Conservation (phyloP, 2,329 filamentous ascomycete genomes). For the Stemphylium beticola region DNA sequence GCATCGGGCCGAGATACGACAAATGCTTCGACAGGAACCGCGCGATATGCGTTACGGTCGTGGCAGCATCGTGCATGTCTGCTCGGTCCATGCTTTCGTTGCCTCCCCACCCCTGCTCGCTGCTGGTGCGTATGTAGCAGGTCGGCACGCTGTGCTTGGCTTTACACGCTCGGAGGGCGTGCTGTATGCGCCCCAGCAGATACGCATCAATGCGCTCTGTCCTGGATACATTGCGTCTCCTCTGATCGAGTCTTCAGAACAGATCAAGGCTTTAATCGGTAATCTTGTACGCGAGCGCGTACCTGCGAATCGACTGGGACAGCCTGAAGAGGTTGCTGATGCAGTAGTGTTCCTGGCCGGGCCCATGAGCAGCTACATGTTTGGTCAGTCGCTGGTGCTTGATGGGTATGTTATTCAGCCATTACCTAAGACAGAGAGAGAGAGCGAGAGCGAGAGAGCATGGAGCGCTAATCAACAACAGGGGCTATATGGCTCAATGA, state of each 20-base stretch:
- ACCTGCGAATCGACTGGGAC: slow-evolving; percentile 11
- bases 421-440: no score
- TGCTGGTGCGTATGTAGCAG: slow-evolving; percentile 53
- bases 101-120: slow-evolving; percentile 37
- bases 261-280: slow-evolving; percentile 10
- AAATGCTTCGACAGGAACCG: slow-evolving; percentile 56
- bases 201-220: slow-evolving; percentile 65
- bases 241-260: slow-evolving; percentile 24
- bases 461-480: not conserved
- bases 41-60: slow-evolving; percentile 31
- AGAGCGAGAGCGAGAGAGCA: not conserved
- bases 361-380: slow-evolving; percentile 19
- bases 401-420: slow-evolving; percentile 10
- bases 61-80: slow-evolving; percentile 60
- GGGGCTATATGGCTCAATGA: slow-evolving; percentile 9
- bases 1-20: slow-evolving; percentile 56
- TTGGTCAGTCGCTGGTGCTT: slow-evolving; percentile 13
- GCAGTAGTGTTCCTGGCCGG: slow-evolving; percentile 13
- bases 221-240: slow-evolving; percentile 55
- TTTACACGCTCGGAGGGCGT: slow-evolving; percentile 60
- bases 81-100: slow-evolving; percentile 57
- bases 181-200: slow-evolving; percentile 56
- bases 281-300: slow-evolving; percentile 15
- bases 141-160: slow-evolving; percentile 60
- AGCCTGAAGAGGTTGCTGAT: slow-evolving; percentile 17